Conservation (phyloP, 2,329 filamentous ascomycete genomes). For the Calycina marina region DNA sequence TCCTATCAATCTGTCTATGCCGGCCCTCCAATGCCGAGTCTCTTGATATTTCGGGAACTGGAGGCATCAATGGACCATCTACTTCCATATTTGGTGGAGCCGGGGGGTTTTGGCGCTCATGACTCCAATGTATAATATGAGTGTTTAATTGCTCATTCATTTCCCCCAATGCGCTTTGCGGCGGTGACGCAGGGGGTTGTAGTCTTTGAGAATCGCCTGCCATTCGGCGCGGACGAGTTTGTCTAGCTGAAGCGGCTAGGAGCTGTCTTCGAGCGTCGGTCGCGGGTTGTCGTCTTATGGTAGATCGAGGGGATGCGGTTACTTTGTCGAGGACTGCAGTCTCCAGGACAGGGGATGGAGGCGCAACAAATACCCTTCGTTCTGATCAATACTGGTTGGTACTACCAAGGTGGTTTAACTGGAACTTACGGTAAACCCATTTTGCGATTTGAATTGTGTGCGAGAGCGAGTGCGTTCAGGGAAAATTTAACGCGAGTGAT, state of each 20-base stretch:
- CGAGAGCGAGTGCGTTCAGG: too few species aligned
- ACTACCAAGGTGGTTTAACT: too few species aligned
- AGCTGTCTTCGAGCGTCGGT: too few species aligned
- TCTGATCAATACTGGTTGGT: too few species aligned
- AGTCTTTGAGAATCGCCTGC: too few species aligned
- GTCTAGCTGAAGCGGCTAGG: too few species aligned
- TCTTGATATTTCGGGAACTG: slow-evolving; percentile 17
- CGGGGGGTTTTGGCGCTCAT: slow-evolving; percentile 11
- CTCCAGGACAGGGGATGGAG: slow-evolving; percentile 16
- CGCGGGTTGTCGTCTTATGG: slow-evolving; percentile 19
- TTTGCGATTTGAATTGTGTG: slow-evolving; percentile 5
- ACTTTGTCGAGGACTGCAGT: slow-evolving; percentile 18
- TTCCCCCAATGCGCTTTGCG: too few species aligned
- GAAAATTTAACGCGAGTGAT: too few species aligned
- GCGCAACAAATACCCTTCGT: slow-evolving; percentile 22
- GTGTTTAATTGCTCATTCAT: too few species aligned
- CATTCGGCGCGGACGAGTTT: too few species aligned
- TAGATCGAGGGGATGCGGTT: slow-evolving; percentile 17
- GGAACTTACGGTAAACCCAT: slow-evolving; percentile 23
- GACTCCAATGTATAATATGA: too few species aligned
- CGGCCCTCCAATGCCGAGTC: slow-evolving; percentile 11
- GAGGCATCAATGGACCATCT: slow-evolving; percentile 16
- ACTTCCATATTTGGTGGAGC: slow-evolving; percentile 7
- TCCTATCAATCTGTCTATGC: slow-evolving; percentile 10
- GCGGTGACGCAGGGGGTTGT: too few species aligned